Evolutionary conservation across 768 basidiomycete species (phyloP).

Genomic region (Phallus indusiatus): DNA sequence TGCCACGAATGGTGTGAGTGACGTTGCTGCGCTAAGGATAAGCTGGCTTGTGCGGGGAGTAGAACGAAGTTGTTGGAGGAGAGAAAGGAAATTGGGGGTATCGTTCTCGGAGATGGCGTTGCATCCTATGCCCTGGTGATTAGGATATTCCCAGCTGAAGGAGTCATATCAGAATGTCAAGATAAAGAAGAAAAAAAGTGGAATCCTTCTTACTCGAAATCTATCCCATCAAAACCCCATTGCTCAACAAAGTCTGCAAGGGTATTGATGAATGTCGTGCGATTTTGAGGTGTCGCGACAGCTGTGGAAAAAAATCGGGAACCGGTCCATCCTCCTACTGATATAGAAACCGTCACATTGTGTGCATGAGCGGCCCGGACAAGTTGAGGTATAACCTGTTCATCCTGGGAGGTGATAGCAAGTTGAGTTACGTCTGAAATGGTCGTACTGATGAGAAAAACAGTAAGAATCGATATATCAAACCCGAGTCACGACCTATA

Average conservation of each 20-base stretch:
- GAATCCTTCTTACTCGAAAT: constrained; percentile 19
- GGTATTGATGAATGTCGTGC: constrained; percentile 54
- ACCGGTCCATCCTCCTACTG: constrained; percentile 68
- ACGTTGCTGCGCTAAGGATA: constrained; percentile 66
- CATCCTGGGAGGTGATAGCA: constrained; percentile 33
- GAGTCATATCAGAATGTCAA: not conserved
- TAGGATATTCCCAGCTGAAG: constrained; percentile 80
- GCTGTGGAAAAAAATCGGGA: constrained; percentile 51
- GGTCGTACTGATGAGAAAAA: constrained; percentile 19
- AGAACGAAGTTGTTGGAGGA: constrained; percentile 61
- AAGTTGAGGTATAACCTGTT: constrained; percentile 43
- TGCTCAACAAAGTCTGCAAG: constrained; percentile 36
- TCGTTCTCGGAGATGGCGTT: constrained; percentile 57
- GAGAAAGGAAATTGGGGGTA: constrained; percentile 66
- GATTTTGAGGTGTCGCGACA: constrained; percentile 45
- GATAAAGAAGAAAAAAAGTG: not conserved
- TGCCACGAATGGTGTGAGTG: constrained; percentile 56
- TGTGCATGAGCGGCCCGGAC: constrained; percentile 34
- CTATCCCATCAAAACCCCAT: constrained; percentile 50
- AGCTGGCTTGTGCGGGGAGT: constrained; percentile 43
- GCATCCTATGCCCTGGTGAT: constrained; percentile 53
- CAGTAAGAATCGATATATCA: not conserved
- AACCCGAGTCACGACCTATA: constrained; percentile 11
- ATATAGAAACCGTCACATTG: constrained; percentile 20
- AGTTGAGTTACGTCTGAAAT: constrained; percentile 24